Conservation (phyloP, 139 green algal species). For the Edaphochlamys debaryana region DNA sequence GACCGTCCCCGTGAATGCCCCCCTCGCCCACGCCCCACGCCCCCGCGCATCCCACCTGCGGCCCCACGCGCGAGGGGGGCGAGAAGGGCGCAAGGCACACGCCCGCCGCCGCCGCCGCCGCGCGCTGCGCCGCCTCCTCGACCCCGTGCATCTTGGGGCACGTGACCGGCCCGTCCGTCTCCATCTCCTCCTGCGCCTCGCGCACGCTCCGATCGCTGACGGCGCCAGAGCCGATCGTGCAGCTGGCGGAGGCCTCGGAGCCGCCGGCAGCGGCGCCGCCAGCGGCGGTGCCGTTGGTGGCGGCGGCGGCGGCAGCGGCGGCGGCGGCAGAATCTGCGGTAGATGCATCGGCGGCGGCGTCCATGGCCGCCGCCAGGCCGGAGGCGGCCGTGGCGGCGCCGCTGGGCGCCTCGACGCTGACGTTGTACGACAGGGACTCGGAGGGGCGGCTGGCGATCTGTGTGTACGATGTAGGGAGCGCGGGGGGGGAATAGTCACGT, state of each 20-base stretch:
- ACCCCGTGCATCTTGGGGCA: not conserved
- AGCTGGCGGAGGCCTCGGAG: not conserved
- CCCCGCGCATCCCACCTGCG: too few species aligned
- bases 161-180: slow-evolving; percentile 16
- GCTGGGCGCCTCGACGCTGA: not conserved
- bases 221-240: not conserved
- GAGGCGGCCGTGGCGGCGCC: not conserved
- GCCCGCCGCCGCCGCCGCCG: slow-evolving; percentile 9
- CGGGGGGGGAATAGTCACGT: too few species aligned
- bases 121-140: slow-evolving; percentile 23
- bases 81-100: not conserved
- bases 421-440: not conserved
- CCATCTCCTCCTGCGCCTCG: slow-evolving; percentile 22
- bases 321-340: too few species aligned
- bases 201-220: not conserved
- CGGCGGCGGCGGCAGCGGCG: not conserved
- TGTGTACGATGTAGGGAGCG: not conserved
- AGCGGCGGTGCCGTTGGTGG: not conserved
- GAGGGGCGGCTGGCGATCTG: slow-evolving; percentile 26
- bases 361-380: not conserved
- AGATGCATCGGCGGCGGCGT: too few species aligned
- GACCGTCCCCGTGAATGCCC: too few species aligned
- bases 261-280: not conserved
- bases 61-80: not conserved
- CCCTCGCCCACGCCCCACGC: too few species aligned